These are phyloP conservation scores for Fusarium graminum DNA, from an alignment of 2,329 filamentous ascomycete species.

Conservation along the genomic window DNA sequence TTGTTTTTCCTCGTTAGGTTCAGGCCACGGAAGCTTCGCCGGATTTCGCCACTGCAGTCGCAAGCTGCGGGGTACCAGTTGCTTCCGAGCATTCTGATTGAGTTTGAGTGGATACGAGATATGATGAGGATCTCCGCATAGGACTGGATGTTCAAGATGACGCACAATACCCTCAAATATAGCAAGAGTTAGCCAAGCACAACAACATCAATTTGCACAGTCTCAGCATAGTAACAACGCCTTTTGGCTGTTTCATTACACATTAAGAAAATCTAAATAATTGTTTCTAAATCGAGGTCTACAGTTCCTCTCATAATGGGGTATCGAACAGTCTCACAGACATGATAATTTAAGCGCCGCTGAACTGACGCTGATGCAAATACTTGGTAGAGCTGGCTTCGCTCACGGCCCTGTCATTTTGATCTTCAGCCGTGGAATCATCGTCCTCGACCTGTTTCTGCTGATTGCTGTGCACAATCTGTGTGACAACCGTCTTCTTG, in stretches of 20 bases:
- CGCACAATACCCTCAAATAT: too few species aligned
- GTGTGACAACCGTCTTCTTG: constrained; percentile 46
- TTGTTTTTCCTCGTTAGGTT: not conserved
- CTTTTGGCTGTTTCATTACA: constrained; percentile 21
- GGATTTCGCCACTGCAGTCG: too few species aligned
- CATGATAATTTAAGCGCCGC: constrained; percentile 11
- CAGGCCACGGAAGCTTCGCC: too few species aligned
- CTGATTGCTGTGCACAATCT: constrained; percentile 26
- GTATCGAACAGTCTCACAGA: not conserved
- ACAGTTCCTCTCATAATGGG: not conserved
- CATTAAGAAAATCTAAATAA: constrained; percentile 32
- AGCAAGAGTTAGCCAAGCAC: too few species aligned
- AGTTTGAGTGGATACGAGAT: too few species aligned
- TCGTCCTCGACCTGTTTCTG: constrained; percentile 22
- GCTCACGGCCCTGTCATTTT: constrained; percentile 43
- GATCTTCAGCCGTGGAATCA: constrained; percentile 36
- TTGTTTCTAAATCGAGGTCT: not conserved
- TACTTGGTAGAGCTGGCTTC: constrained; percentile 47
- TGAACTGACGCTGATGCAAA: constrained; percentile 31
- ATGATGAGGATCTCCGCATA: too few species aligned
- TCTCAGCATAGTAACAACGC: constrained; percentile 8
- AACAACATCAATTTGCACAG: too few species aligned
- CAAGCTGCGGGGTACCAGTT: too few species aligned
- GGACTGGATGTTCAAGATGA: too few species aligned
- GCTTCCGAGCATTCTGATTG: too few species aligned